Conservation (phyloP, 345 rosid genomes). For the Bruguiera sexangula region DNA sequence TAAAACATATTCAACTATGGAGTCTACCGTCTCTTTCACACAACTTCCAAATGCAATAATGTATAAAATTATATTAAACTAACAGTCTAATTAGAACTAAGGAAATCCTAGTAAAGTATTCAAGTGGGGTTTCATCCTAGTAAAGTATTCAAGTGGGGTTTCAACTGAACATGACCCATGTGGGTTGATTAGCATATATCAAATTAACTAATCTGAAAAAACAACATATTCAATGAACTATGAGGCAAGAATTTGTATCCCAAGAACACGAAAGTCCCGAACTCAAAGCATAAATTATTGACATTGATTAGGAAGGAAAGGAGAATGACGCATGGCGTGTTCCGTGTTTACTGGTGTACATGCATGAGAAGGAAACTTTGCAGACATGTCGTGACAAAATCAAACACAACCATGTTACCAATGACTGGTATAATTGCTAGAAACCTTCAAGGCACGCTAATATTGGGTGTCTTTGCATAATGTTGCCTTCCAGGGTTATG, state of each 20-base stretch:
- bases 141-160: slow-evolving; percentile 14
- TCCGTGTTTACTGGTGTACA: slow-evolving; percentile 32
- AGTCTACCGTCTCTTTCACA: slow-evolving; percentile 17
- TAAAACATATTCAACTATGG: not conserved
- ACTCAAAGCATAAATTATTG: not conserved
- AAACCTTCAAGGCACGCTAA: slow-evolving; percentile 8
- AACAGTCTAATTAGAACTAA: not conserved
- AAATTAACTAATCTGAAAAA: slow-evolving; percentile 15
- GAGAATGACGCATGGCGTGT: not conserved
- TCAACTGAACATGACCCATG: slow-evolving; percentile 39
- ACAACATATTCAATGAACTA: slow-evolving; percentile 28
- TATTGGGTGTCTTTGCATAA: slow-evolving; percentile 11
- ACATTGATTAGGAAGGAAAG: not conserved
- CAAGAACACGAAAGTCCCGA: not conserved
- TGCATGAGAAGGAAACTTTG: slow-evolving; percentile 5
- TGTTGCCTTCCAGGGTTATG: too few species aligned
- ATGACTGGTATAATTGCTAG: slow-evolving; percentile 10
- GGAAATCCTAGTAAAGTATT: slow-evolving; percentile 2
- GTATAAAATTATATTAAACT: slow-evolving; percentile 2
- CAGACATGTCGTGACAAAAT: slow-evolving; percentile 11
- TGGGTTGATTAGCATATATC: slow-evolving; percentile 31
- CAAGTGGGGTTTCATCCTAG: slow-evolving; percentile 15
- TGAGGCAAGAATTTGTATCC: slow-evolving; percentile 1
- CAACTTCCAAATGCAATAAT: slow-evolving; percentile 35
- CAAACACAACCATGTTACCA: slow-evolving; percentile 21